phyloP scores from a whole-genome alignment of 345 rosid genomes.

The Aegle marmelos region DNA sequence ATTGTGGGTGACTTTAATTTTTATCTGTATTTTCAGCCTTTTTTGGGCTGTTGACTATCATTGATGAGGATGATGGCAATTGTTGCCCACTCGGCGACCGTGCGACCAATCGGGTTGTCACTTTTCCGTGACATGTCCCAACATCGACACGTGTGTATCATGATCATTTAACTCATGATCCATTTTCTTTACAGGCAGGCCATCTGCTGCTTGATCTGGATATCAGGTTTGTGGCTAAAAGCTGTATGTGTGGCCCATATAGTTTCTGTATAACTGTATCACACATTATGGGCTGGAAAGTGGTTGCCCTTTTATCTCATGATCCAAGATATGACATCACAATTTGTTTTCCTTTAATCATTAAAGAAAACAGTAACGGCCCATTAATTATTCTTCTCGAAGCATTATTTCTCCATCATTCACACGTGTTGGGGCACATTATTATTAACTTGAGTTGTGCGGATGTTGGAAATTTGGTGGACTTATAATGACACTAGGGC shows the following conservation, averaged over 20 bases:
- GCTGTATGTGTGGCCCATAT: background rate
- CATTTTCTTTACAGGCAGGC: slow-evolving; percentile 17
- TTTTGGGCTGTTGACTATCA: background rate
- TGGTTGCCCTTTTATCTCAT: background rate
- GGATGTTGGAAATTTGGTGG: background rate
- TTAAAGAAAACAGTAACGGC: background rate
- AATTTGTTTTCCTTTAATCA: background rate
- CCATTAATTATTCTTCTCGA: background rate
- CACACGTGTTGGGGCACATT: background rate
- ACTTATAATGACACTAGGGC: background rate
- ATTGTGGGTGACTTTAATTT: background rate
- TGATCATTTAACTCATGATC: slow-evolving; percentile 10
- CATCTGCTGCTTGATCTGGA: background rate
- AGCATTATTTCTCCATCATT: background rate
- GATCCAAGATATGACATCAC: background rate
- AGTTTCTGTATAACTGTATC: background rate
- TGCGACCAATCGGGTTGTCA: slow-evolving; percentile 22
- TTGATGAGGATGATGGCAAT: slow-evolving; percentile 9
- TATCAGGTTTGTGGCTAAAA: background rate
- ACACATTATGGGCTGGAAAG: slow-evolving; percentile 6
- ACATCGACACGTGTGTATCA: slow-evolving; percentile 29
- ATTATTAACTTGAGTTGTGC: background rate
- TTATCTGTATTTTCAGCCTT: background rate
- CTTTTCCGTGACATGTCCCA: slow-evolving; percentile 32
- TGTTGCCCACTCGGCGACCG: slow-evolving; percentile 29